These are phyloP conservation scores for Xylaria curta DNA, from an alignment of 495 filamentous ascomycete genomes.

Conservation along the genomic window DNA sequence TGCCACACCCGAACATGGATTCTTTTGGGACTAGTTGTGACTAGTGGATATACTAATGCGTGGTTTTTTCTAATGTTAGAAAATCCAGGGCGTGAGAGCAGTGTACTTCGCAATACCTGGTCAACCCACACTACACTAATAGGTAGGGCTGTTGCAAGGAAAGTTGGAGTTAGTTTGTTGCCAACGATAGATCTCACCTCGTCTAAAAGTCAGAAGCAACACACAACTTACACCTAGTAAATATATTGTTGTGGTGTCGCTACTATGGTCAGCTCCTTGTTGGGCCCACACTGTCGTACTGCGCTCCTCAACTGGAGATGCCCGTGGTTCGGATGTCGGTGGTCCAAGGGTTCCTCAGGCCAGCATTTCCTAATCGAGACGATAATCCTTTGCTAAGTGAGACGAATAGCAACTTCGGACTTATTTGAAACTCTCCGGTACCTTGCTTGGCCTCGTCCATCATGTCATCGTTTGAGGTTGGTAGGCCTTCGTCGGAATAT, in stretches of 20 bases:
- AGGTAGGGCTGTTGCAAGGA: slow-evolving; percentile 11
- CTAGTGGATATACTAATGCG: slow-evolving; percentile 18
- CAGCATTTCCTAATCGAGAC: slow-evolving; percentile 11
- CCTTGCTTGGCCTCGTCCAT: slow-evolving; percentile 4
- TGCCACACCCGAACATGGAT: slow-evolving; percentile 5
- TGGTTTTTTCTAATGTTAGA: slow-evolving; percentile 30
- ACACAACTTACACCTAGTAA: background rate
- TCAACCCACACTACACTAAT: background rate
- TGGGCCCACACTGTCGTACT: background rate
- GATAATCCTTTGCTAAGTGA: slow-evolving; percentile 6
- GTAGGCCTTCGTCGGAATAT: slow-evolving; percentile 18
- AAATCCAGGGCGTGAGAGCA: slow-evolving; percentile 7
- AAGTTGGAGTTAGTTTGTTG: background rate
- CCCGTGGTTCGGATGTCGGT: slow-evolving; percentile 16
- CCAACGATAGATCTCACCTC: background rate
- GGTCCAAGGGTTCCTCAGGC: background rate
- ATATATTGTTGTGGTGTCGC: background rate
- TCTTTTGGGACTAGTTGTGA: background rate
- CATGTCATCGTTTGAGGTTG: slow-evolving; percentile 10
- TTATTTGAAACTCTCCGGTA: slow-evolving; percentile 18
- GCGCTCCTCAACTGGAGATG: background rate
- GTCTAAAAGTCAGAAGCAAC: background rate
- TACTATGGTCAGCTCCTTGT: background rate
- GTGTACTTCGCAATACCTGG: slow-evolving; percentile 3
- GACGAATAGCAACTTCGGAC: slow-evolving; percentile 20